Evolutionary conservation across 1,284 basidiomycete genomes (phyloP).

Genomic region (Neonothopanus nambi): DNA sequence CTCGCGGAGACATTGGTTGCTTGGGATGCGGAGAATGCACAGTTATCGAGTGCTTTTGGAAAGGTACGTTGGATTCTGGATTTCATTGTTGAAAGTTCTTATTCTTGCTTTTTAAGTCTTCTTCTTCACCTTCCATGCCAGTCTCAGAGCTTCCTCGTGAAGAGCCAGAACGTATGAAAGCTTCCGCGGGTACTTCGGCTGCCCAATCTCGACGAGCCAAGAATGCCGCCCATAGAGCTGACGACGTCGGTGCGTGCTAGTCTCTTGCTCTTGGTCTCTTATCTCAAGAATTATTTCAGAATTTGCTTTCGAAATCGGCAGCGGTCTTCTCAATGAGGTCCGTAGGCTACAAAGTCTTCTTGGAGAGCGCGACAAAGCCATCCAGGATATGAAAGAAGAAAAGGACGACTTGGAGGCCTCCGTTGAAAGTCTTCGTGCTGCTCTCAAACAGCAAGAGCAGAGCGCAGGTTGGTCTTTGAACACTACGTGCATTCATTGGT

Average conservation of each 20-base stretch:
- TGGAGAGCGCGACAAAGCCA: conserved; percentile 84
- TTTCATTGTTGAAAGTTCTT: conserved; percentile 11
- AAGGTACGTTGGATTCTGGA: conserved; percentile 52
- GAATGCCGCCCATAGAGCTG: conserved; percentile 81
- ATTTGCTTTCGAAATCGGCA: conserved; percentile 95
- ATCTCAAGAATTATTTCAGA: conserved; percentile 47
- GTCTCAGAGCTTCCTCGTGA: conserved; percentile 43
- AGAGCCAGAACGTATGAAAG: conserved; percentile 45
- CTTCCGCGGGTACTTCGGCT: conserved; percentile 47
- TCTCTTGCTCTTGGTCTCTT: conserved; percentile 13
- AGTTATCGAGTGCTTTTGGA: conserved; percentile 73
- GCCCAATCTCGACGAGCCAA: conserved; percentile 82
- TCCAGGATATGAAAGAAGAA: conserved; percentile 86
- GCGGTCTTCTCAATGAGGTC: conserved; percentile 86
- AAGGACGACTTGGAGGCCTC: conserved; percentile 81
- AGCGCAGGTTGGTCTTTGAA: conserved; percentile 59
- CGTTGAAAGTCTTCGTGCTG: conserved; percentile 70
- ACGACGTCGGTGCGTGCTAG: conserved; percentile 72
- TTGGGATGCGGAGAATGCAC: conserved; percentile 86
- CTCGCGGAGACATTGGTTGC: conserved; percentile 73
- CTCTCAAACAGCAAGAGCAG: conserved; percentile 76
- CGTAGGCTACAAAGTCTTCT: conserved; percentile 85
- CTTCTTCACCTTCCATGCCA: conserved; percentile 37
- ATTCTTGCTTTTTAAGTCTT: conserved; percentile 29
- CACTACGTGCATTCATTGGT: conserved; percentile 6